Evolutionary conservation across 2,329 filamentous ascomycete species (phyloP).

Genomic region (Aspergillus melleus): DNA sequence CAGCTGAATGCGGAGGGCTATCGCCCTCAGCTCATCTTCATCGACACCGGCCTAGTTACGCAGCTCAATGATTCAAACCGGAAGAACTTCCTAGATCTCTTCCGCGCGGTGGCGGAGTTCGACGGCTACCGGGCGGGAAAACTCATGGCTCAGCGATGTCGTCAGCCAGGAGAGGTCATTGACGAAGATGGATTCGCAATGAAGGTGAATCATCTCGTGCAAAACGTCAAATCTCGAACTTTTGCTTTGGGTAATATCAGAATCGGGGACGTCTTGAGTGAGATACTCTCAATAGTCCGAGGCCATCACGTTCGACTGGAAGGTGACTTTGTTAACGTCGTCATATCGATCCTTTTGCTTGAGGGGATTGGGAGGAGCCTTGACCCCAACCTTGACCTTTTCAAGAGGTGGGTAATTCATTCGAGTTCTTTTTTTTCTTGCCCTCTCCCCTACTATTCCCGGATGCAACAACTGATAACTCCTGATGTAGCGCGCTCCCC

Average conservation of each 20-base stretch:
- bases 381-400: constrained; percentile 82
- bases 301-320: constrained; percentile 90
- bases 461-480: constrained; percentile 1
- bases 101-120: constrained; percentile 93
- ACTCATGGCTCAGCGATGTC: constrained; percentile 93
- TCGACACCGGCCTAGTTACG: constrained; percentile 93
- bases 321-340: constrained; percentile 97
- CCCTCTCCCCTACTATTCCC: background rate
- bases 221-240: constrained; percentile 85
- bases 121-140: constrained; percentile 94
- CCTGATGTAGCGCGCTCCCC: constrained; percentile 68
- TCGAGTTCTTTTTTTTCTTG: background rate
- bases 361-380: constrained; percentile 90
- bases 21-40: constrained; percentile 92
- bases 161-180: constrained; percentile 86
- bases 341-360: constrained; percentile 87
- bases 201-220: constrained; percentile 94
- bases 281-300: constrained; percentile 89
- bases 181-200: constrained; percentile 89
- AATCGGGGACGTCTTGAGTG: constrained; percentile 90
- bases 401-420: constrained; percentile 61
- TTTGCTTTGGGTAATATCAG: constrained; percentile 92
- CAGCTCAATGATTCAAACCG: constrained; percentile 86
- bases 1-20: constrained; percentile 85
- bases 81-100: constrained; percentile 88